Evolutionary conservation across 1,284 basidiomycete species (phyloP), one percentile per base, ranked within the genome.

Genomic region (Cryptococcus sp.): DNA sequence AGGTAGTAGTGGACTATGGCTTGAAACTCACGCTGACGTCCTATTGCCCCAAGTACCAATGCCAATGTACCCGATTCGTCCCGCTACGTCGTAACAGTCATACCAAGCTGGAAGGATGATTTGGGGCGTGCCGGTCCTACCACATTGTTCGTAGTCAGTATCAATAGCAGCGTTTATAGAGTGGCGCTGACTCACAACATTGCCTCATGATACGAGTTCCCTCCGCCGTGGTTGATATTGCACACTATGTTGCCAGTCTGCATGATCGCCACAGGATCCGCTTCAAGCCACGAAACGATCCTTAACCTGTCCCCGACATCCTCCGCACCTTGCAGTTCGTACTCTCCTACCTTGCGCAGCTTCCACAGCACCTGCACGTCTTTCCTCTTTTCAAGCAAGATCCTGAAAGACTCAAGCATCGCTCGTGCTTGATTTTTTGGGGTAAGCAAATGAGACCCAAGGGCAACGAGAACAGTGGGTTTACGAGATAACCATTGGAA

Each of bases 161-260:
- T 34, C 13, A 13, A 2, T 2, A 34, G 10, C 10, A 2, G 8
- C 13, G 29, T 2, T 10, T 13, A 13, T 2, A 10, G 29, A 34
- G 8, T 34, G 5, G 13, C 8, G 29, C 29, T 34, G 2, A 67
- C 67, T 67, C 57, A 69, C 67, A 52, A 51, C 15, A 69, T 37
- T 19, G 56, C 65, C 54, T 69, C 67, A 43, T 69, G 67, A 43
- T 67, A 69, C 23, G 65, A 67, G 45, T 69, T 69, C 46, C 67
- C 67, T 0, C 67, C 67, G 17, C 65, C 67, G 44, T 69, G 67
- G 55, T 62, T 62, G 19, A 69, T 58, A 22, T 58, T 52, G 34
- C 62, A 60, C n/a, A 54, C 46, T 2, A 69, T 51, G n/a, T 63
- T 55, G 11, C 67, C 67, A 5, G 54, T 65, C 19, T 45, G 34